Percentiles rank a stretch among this genome's conserved stretches.
Conservation (phyloP, 768 basidiomycete genomes). For the Mycena crocata region DNA sequence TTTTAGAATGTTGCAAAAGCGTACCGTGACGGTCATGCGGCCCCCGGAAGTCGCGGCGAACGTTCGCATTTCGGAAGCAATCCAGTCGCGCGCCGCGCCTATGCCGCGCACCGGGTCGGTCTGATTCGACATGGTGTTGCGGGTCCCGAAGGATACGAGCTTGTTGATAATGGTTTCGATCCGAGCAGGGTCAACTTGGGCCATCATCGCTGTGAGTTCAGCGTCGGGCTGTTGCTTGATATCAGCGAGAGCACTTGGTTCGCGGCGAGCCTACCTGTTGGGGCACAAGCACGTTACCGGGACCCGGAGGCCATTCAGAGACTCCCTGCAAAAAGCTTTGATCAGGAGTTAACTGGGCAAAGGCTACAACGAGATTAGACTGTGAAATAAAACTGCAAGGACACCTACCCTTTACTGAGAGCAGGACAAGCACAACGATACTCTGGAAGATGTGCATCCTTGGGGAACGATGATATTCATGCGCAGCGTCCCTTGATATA, state of each 20-base stretch:
- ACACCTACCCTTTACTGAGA: slow-evolving; percentile 6
- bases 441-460: slow-evolving; percentile 10
- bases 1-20: neutral
- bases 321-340: slow-evolving; percentile 11
- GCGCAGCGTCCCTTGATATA: slow-evolving; percentile 6
- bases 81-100: slow-evolving; percentile 68
- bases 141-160: slow-evolving; percentile 67
- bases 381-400: neutral
- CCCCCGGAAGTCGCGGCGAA: slow-evolving; percentile 53
- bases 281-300: slow-evolving; percentile 53
- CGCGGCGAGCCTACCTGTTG: too few species aligned
- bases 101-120: slow-evolving; percentile 65
- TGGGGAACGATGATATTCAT: neutral
- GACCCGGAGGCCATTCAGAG: slow-evolving; percentile 62
- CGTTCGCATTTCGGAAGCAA: slow-evolving; percentile 57
- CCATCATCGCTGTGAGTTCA: slow-evolving; percentile 59
- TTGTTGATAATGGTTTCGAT: slow-evolving; percentile 61
- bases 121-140: slow-evolving; percentile 64
- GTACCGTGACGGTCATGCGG: slow-evolving; percentile 54
- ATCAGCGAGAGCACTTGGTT: too few species aligned
- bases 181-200: slow-evolving; percentile 56
- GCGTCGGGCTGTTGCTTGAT: slow-evolving; percentile 54
- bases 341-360: slow-evolving; percentile 8
- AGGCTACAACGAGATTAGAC: slow-evolving; percentile 4
- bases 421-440: slow-evolving; percentile 7